Evolutionary conservation across 805 yeast species (phyloP).

Genomic region (Spathaspora sp.): DNA sequence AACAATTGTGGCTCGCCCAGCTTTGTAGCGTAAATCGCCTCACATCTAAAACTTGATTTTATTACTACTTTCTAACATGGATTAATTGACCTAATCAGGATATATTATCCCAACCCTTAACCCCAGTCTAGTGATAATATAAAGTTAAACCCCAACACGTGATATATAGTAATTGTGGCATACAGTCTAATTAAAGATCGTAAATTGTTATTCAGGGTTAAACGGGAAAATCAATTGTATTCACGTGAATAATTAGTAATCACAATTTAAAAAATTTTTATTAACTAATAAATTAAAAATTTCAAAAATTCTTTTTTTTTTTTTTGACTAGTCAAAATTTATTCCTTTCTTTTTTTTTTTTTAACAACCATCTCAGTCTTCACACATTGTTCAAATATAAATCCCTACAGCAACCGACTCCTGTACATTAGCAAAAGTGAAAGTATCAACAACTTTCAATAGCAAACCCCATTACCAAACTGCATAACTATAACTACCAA

Average conservation of each 20-base stretch:
- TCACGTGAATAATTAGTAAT: not conserved
- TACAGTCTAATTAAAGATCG: no score
- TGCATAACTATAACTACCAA: no score
- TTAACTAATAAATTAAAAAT: not conserved
- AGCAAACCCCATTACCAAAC: no score
- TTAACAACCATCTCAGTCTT: not conserved
- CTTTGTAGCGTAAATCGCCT: no score
- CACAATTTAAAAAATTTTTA: not conserved
- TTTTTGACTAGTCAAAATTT: not conserved
- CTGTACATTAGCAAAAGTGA: not conserved
- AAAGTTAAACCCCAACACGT: not conserved
- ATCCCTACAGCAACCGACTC: not conserved
- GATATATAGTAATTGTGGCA: not conserved
- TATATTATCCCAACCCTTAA: no score
- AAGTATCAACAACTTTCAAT: no score
- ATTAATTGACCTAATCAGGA: no score
- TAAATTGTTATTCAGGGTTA: no score
- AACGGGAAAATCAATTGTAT: not conserved
- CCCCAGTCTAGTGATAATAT: no score
- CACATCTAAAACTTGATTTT: no score
- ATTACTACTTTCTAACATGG: no score
- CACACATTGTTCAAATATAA: not conserved
- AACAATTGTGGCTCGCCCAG: no score
- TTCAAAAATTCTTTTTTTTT: not conserved
- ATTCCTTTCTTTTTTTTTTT: not conserved